These are phyloP conservation scores for Boletus huronensis DNA, from an alignment of 768 basidiomycete species.

Conservation along the genomic window DNA sequence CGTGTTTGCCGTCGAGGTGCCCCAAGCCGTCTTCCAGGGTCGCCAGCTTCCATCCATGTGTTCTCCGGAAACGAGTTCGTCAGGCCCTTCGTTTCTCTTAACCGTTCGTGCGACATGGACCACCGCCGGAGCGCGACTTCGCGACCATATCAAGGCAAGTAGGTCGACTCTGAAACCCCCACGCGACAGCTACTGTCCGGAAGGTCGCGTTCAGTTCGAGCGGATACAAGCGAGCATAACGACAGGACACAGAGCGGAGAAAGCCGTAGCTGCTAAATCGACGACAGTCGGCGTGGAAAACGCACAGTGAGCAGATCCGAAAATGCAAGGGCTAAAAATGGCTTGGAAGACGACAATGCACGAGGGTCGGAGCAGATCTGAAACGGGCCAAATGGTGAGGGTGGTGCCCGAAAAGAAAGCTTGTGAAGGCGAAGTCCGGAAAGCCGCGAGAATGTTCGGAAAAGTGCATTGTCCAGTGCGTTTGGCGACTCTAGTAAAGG, in stretches of 20 bases:
- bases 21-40: slow-evolving; percentile 1
- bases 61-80: not conserved
- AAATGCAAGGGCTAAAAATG: not conserved
- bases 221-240: not conserved
- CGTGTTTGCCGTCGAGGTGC: not conserved
- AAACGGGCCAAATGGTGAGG: not conserved
- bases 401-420: not conserved
- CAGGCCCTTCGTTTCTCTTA: not conserved
- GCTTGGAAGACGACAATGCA: slow-evolving; percentile 6
- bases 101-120: not conserved
- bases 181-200: not conserved
- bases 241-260: not conserved
- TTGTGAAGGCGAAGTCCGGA: slow-evolving; percentile 3
- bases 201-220: not conserved
- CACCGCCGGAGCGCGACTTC: not conserved
- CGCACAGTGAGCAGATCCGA: not conserved
- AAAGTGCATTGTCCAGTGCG: slow-evolving; percentile 1
- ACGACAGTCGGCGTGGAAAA: slow-evolving; percentile 1
- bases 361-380: not conserved
- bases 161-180: not conserved
- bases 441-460: not conserved
- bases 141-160: not conserved
- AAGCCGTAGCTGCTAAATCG: slow-evolving; percentile 2
- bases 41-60: not conserved
- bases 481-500: not conserved